Conservation (phyloP, 1,284 basidiomycete genomes). For the Moesziomyces sp. region DNA sequence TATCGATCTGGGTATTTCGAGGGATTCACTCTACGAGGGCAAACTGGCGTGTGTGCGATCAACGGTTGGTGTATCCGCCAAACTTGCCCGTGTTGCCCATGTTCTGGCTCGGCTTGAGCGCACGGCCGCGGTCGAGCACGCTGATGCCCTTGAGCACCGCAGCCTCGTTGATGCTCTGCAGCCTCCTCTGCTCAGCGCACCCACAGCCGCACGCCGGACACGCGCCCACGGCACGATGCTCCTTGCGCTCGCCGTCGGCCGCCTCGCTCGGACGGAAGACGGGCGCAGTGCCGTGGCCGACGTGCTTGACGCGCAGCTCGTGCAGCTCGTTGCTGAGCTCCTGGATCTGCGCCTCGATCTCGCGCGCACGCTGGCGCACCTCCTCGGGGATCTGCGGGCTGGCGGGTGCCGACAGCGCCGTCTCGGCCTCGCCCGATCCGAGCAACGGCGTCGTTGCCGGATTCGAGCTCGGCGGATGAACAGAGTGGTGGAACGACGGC, state of each 20-base stretch:
- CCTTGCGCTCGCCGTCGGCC: slow-evolving; percentile 10
- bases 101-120: slow-evolving; percentile 45
- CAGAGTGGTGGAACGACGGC: slow-evolving; percentile 40
- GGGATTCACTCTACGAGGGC: not conserved
- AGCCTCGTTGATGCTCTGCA: slow-evolving; percentile 56
- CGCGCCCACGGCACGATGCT: slow-evolving; percentile 1
- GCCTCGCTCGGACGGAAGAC: slow-evolving; percentile 6
- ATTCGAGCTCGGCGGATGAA: slow-evolving; percentile 2
- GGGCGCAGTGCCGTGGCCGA: slow-evolving; percentile 36
- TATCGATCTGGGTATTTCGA: slow-evolving; percentile 1
- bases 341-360: slow-evolving; percentile 47
- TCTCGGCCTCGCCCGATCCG: slow-evolving; percentile 5
- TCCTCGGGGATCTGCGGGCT: slow-evolving; percentile 35
- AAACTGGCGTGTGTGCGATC: not conserved
- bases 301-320: slow-evolving; percentile 39
- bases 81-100: slow-evolving; percentile 50
- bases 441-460: not conserved
- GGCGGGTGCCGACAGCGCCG: slow-evolving; percentile 10
- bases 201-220: slow-evolving; percentile 51
- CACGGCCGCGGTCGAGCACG: slow-evolving; percentile 50
- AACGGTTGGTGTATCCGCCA: slow-evolving; percentile 51
- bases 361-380: slow-evolving; percentile 39
- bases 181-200: slow-evolving; percentile 50
- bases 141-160: slow-evolving; percentile 55
- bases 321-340: slow-evolving; percentile 45